A percentile compares a stretch with the other conserved stretches of the same genome.
phyloP scores from a whole-genome alignment of 179 eudicot genomes.

The Spinacia oleracea region DNA sequence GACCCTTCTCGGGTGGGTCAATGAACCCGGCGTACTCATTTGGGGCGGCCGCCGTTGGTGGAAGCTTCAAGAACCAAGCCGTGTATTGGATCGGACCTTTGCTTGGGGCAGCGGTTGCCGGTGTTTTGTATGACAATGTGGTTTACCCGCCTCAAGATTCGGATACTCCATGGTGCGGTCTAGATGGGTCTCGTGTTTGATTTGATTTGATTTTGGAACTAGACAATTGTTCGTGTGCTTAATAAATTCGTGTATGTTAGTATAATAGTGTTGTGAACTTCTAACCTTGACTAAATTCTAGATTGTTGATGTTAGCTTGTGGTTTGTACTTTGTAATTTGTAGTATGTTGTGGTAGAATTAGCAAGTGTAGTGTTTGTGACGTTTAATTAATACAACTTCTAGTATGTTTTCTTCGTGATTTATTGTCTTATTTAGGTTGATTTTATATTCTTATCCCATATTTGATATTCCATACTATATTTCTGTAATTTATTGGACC shows the following conservation, averaged over 20 bases:
- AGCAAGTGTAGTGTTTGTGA: too few species aligned
- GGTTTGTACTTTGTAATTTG: background rate
- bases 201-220: background rate
- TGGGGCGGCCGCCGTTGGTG: slow-evolving; percentile 63
- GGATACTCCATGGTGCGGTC: slow-evolving; percentile 29
- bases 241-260: background rate
- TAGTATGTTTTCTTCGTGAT: too few species aligned
- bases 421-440: too few species aligned
- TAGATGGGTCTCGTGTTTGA: slow-evolving; percentile 27
- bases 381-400: too few species aligned
- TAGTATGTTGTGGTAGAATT: background rate
- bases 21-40: slow-evolving; percentile 90
- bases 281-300: background rate
- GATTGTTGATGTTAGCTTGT: background rate
- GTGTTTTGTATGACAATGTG: slow-evolving; percentile 72
- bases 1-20: slow-evolving; percentile 85
- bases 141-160: slow-evolving; percentile 50
- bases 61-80: slow-evolving; percentile 83
- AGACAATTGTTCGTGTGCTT: background rate
- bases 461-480: too few species aligned
- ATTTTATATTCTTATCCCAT: too few species aligned
- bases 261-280: too few species aligned
- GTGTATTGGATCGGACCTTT: slow-evolving; percentile 93
- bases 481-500: too few species aligned
- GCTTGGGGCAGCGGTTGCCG: slow-evolving; percentile 74